Evolutionary conservation across 164 flowering plant genomes (phyloP), one percentile per base, ranked within the genome.

Genomic region (Platanus orientalis): DNA sequence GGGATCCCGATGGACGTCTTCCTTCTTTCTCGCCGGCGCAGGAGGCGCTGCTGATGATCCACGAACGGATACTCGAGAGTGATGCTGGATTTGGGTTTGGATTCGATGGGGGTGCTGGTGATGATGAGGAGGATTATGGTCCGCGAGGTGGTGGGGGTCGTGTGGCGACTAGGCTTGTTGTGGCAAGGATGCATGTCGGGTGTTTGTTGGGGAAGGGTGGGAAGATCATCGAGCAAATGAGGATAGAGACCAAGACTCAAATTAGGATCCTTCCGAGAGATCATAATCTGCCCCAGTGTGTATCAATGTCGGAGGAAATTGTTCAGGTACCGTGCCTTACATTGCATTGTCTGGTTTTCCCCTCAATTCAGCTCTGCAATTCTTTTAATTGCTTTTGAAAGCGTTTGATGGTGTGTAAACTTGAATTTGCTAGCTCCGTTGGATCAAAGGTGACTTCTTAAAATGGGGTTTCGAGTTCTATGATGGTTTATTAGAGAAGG

Each of bases 191-290:
- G 77, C 95, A 92, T 64, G 99, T 95, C 0, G 99, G 99, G 55
- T 80, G 88, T 68, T 81, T 95, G 78, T 65, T 95, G 70, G 99
- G 99, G 64, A 95, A 92, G 67, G 99, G 91, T 36, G 98, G 99
- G 75, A 92, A 87, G 82, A 95, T 95, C 26, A 88, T 95, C 62
- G 97, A 95, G 80, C 97, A 90, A 69, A 92, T 92, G 99, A 87
- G 98, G 76, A 66, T 79, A 5, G 97, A 88, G 72, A 95, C 99
- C 45, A 95, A 85, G 75, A 90, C 99, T 19, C 99, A 95, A 67
- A 95, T 95, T 67, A 82, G 99, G 80, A 71, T 95, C 65, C 75
- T 92, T 30, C 99, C 99, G 14, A 80, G 98, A 55, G 98, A 95
- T 68, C 89, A 82, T 58, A 85, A 66, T 20, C 42, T 95, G 61